Evolutionary conservation across 2,329 filamentous ascomycete genomes (phyloP), one percentile per base, ranked within the genome.

Genomic region (Incumbomyces lentus): DNA sequence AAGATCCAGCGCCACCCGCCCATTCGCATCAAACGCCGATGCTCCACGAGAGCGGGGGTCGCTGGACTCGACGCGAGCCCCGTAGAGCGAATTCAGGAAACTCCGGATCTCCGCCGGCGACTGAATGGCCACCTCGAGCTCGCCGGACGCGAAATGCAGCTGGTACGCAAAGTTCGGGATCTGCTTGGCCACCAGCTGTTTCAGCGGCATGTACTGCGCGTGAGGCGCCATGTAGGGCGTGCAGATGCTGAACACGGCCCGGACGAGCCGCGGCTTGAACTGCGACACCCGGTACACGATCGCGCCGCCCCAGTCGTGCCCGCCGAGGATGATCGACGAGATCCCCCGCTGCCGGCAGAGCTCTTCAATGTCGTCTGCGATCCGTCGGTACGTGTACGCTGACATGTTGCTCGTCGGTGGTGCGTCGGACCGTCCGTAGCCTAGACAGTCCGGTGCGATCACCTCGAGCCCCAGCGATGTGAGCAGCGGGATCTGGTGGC

Each of bases 281-380:
- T 84, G 74, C 12, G 82, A 79, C 48, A 84, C 68, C 46, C 87
- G 79, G 73, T 86, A 93, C 45, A 83, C 81, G 22, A 89, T 71
- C 2, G 74, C 72, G 57, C 86, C 88, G 62, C 90, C 90, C 78
- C 90, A 95, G 66, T 96, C 90, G 67, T 95, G 90, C 6, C 88
- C 90, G 40, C 88, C 87, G 12, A 95, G 74, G 47, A 95, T 81
- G 59, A 95, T 82, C 40, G 63, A 69, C 36, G 61, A 68, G 44
- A 70, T 68, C 3, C 69, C 67, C 3, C 81, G 63, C 32, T 81
- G 73, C 49, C 68, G 68, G 6, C 83, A 79, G 18, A 96, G 73
- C 51, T 79, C 80, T 17, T 79, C 81, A 54, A 96, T 75, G 59
- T 95, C 87, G 46, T 81, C 77, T 14, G 83, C 74, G 49, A 84